Percentiles rank a stretch among this genome's conserved stretches.
Evolutionary conservation across 1,284 basidiomycete species (phyloP).

Genomic region (Puccinia coronata): DNA sequence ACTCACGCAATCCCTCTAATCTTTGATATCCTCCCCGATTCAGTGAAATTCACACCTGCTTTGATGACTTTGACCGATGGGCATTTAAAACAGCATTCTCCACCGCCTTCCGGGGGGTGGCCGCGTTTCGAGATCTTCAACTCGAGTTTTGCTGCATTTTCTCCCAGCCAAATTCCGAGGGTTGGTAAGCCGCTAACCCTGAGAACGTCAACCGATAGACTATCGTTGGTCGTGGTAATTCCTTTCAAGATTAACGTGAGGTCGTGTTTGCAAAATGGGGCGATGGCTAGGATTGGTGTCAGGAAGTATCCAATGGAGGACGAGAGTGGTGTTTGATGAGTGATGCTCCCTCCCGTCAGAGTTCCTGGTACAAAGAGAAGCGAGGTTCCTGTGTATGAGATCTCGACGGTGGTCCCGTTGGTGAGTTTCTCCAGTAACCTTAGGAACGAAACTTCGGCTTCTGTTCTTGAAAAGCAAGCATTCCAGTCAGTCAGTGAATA

Average conservation of each 20-base stretch:
- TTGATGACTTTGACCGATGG: slow-evolving; percentile 86
- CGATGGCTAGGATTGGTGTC: slow-evolving; percentile 84
- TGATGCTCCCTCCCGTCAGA: slow-evolving; percentile 77
- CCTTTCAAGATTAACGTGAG: slow-evolving; percentile 79
- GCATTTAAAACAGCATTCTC: slow-evolving; percentile 89
- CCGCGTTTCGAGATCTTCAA: slow-evolving; percentile 87
- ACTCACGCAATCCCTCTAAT: slow-evolving; percentile 92
- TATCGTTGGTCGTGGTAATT: slow-evolving; percentile 81
- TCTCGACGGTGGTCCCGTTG: slow-evolving; percentile 93
- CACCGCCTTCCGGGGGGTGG: slow-evolving; percentile 85
- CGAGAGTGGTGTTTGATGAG: slow-evolving; percentile 83
- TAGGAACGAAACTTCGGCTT: slow-evolving; percentile 90
- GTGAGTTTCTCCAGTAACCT: slow-evolving; percentile 87
- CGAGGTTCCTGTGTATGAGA: slow-evolving; percentile 91
- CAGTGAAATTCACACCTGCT: slow-evolving; percentile 82
- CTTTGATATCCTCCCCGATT: slow-evolving; percentile 84
- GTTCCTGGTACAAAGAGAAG: slow-evolving; percentile 88
- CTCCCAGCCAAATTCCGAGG: slow-evolving; percentile 77
- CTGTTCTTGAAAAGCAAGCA: slow-evolving; percentile 61
- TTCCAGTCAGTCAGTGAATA: slow-evolving; percentile 9
- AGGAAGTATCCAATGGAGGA: slow-evolving; percentile 91
- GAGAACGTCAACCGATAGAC: slow-evolving; percentile 85
- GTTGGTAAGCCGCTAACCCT: slow-evolving; percentile 91
- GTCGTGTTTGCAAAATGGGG: slow-evolving; percentile 89
- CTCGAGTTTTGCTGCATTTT: slow-evolving; percentile 66